Percentiles rank a stretch among this genome's conserved stretches.
Evolutionary conservation across 176 grass and related monocot genomes (phyloP).

Genomic region (Calamus simplicifolius): DNA sequence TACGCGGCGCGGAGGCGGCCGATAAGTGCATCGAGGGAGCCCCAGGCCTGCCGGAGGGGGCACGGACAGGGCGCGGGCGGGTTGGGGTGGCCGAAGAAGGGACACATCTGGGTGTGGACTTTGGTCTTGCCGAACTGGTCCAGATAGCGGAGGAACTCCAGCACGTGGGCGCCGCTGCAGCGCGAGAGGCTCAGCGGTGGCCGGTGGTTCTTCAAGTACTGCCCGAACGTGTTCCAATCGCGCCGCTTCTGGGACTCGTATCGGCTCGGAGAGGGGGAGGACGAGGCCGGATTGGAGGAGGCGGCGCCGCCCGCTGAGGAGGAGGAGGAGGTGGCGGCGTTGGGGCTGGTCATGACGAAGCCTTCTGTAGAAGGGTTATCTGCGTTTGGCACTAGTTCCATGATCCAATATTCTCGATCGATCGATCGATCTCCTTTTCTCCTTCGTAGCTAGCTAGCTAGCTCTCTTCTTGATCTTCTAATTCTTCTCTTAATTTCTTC

Average conservation of each 20-base stretch:
- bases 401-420: too few relatives aligned
- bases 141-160: slow-evolving; percentile 20
- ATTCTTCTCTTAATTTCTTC: too few relatives aligned
- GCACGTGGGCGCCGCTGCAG: slow-evolving; percentile 22
- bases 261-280: slow-evolving; percentile 11
- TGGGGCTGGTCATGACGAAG: too few relatives aligned
- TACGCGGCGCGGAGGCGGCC: slow-evolving; percentile 18
- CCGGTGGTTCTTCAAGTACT: slow-evolving; percentile 21
- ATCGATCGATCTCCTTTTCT: too few relatives aligned
- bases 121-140: slow-evolving; percentile 24
- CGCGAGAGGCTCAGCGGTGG: slow-evolving; percentile 11
- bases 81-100: slow-evolving; percentile 20
- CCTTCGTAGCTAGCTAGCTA: too few relatives aligned
- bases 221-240: slow-evolving; percentile 15
- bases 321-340: too few relatives aligned
- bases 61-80: slow-evolving; percentile 22
- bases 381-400: too few relatives aligned
- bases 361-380: too few relatives aligned
- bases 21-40: slow-evolving; percentile 20
- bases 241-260: slow-evolving; percentile 23
- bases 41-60: slow-evolving; percentile 23
- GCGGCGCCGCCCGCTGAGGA: too few relatives aligned
- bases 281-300: too few relatives aligned
- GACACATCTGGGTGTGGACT: slow-evolving; percentile 16
- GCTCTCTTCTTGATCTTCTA: too few relatives aligned